Evolutionary conservation across 1,139 yeast genomes (phyloP).

Genomic region (Saccharomyces hybrid): DNA sequence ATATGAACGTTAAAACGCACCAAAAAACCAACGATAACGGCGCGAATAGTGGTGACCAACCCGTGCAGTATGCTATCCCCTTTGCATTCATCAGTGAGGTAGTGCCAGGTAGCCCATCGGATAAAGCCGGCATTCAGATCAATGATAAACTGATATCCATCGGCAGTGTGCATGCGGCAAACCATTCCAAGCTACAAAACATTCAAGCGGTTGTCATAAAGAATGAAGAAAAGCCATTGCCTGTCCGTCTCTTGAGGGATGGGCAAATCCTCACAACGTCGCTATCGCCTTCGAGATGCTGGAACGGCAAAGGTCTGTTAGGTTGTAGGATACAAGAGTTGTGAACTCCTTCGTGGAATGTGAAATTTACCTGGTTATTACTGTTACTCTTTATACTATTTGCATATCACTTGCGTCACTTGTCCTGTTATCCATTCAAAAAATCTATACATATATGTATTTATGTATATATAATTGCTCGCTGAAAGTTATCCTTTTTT

Average conservation of each 20-base stretch:
- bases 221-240: constrained; percentile 15
- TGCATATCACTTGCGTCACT: not conserved
- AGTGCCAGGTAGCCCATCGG: constrained; percentile 43
- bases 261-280: constrained; percentile 13
- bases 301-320: constrained; percentile 68
- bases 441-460: not conserved
- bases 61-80: constrained; percentile 35
- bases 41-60: not conserved
- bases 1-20: not conserved
- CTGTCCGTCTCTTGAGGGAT: constrained; percentile 16
- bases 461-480: not conserved
- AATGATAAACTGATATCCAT: constrained; percentile 47
- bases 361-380: not conserved
- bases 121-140: constrained; percentile 33
- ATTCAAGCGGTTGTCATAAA: constrained; percentile 15
- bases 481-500: not conserved
- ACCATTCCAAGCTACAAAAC: constrained; percentile 39
- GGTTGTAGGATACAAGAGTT: constrained; percentile 43
- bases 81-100: constrained; percentile 53
- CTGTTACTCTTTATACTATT: not conserved
- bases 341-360: not conserved
- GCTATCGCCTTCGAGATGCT: constrained; percentile 46
- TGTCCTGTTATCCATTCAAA: not conserved
- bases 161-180: constrained; percentile 48
- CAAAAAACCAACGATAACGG: not conserved